A percentile compares a stretch with the other conserved stretches of the same genome.
phyloP scores from a whole-genome alignment of 1,284 basidiomycete genomes.

The Sphagnurus paluster region DNA sequence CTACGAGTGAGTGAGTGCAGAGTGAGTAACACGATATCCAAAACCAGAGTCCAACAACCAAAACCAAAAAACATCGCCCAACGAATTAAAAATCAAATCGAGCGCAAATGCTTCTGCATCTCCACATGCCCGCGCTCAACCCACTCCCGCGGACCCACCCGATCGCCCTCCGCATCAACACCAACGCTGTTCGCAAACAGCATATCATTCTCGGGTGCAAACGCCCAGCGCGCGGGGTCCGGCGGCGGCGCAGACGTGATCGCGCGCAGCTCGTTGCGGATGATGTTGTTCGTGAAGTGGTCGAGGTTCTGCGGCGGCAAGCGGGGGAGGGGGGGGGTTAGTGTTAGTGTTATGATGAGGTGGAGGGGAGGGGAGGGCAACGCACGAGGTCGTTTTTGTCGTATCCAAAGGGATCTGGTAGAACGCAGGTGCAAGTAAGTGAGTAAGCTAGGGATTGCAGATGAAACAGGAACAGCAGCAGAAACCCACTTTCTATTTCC shows the following conservation, averaged over 20 bases:
- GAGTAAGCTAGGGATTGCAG: too few species aligned
- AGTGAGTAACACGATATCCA: background rate
- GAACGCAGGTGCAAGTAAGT: too few species aligned
- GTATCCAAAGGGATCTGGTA: conserved; percentile 61
- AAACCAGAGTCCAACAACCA: background rate
- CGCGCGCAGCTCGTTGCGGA: conserved; percentile 61
- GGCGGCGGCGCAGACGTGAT: conserved; percentile 58
- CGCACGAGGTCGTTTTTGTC: conserved; percentile 68
- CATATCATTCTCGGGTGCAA: conserved; percentile 57
- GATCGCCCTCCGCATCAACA: conserved; percentile 36
- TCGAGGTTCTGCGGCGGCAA: conserved; percentile 50
- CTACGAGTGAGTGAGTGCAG: background rate
- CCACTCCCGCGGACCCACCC: conserved; percentile 55
- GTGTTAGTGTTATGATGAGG: background rate
- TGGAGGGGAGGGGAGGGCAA: conserved; percentile 9
- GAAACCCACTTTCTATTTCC: conserved; percentile 66
- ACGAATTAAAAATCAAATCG: background rate
- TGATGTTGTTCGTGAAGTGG: conserved; percentile 66
- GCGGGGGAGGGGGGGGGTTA: too few species aligned
- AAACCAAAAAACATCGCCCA: background rate
- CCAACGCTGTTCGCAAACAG: conserved; percentile 45
- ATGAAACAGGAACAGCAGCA: background rate
- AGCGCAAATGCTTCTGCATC: conserved; percentile 41
- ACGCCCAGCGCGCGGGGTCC: conserved; percentile 57
- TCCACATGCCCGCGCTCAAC: conserved; percentile 43